These are phyloP conservation scores for Crassisporium funariophilum DNA, from an alignment of 768 basidiomycete species.

Conservation along the genomic window DNA sequence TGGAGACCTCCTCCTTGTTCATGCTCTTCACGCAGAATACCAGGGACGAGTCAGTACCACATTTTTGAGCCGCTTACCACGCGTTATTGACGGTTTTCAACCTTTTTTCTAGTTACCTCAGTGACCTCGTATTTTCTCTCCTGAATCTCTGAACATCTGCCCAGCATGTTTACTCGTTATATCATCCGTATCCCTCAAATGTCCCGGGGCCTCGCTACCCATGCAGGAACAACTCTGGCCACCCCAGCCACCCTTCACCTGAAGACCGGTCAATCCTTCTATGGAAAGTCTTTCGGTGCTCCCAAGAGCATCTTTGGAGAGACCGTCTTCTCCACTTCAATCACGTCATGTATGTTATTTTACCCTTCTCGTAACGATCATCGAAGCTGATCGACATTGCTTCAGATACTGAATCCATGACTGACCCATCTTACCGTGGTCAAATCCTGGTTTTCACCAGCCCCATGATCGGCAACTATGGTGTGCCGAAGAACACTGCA, in stretches of 20 bases:
- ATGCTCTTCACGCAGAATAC: slow-evolving; percentile 89
- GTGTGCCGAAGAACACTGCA: slow-evolving; percentile 82
- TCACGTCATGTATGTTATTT: slow-evolving; percentile 83
- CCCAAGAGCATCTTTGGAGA: slow-evolving; percentile 89
- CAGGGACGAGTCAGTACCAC: slow-evolving; percentile 75
- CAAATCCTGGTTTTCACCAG: slow-evolving; percentile 99
- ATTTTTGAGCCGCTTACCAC: slow-evolving; percentile 4
- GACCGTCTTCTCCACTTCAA: slow-evolving; percentile 98
- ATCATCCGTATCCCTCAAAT: slow-evolving; percentile 51
- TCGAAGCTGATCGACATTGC: too few species aligned
- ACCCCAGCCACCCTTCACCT: slow-evolving; percentile 87
- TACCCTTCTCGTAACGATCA: background rate
- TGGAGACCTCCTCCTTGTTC: slow-evolving; percentile 34
- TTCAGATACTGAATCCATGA: slow-evolving; percentile 98
- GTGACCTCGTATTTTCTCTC: slow-evolving; percentile 88
- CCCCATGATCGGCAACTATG: slow-evolving; percentile 98
- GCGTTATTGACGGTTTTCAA: slow-evolving; percentile 18
- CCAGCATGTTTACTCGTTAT: slow-evolving; percentile 60
- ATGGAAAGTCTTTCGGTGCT: slow-evolving; percentile 87
- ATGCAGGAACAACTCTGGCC: slow-evolving; percentile 47
- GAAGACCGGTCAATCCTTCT: slow-evolving; percentile 92
- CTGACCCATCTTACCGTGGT: slow-evolving; percentile 96
- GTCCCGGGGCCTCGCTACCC: slow-evolving; percentile 67
- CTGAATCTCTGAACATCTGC: slow-evolving; percentile 36
- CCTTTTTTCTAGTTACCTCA: slow-evolving; percentile 66